Evolutionary conservation across 805 yeast species (phyloP).

Genomic region (Candida arabinofermentans): DNA sequence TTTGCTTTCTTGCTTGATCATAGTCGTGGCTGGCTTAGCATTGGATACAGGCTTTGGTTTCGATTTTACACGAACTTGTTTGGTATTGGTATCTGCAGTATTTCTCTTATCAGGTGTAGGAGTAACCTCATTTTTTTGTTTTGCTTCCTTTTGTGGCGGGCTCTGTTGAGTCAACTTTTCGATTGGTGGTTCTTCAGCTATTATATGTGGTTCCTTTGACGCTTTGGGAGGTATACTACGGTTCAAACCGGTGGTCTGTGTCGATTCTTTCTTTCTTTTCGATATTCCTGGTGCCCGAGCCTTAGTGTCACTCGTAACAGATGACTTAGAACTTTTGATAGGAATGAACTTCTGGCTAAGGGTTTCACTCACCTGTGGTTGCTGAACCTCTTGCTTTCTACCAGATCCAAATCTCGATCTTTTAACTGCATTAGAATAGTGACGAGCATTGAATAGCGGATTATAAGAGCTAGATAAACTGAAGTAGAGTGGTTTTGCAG

Average conservation of each 20-base stretch:
- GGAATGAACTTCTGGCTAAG: too few species aligned
- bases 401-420: conserved; percentile 13
- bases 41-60: conserved; percentile 5
- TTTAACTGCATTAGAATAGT: conserved; percentile 3
- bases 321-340: too few species aligned
- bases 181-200: not conserved
- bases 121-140: too few species aligned
- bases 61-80: too few species aligned
- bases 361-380: not conserved
- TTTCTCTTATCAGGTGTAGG: not conserved
- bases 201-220: too few species aligned
- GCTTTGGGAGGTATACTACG: not conserved
- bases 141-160: too few species aligned
- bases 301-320: not conserved
- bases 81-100: too few species aligned
- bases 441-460: not conserved
- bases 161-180: too few species aligned
- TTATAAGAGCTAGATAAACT: too few species aligned
- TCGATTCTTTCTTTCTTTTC: not conserved
- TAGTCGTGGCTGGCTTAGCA: conserved; percentile 8
- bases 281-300: not conserved
- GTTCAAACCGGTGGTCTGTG: too few species aligned
- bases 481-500: too few species aligned
- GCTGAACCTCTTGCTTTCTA: not conserved
- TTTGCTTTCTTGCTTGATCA: conserved; percentile 6